Evolutionary conservation across 2,329 filamentous ascomycete genomes (phyloP).

Genomic region (Hortaea werneckii): DNA sequence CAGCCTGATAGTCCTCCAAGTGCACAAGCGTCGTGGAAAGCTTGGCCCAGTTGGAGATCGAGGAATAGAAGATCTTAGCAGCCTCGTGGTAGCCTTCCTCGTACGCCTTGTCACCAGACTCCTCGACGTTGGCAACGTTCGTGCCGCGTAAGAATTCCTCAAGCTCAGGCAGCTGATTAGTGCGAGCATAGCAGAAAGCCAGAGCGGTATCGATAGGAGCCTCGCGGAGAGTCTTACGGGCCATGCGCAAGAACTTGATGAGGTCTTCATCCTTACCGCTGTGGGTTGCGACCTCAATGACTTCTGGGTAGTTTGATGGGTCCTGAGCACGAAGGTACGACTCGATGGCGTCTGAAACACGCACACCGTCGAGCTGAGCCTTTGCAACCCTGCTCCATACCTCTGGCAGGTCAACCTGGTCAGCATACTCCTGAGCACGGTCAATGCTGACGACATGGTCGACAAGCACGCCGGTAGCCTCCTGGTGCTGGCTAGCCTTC

Average conservation of each 20-base stretch:
- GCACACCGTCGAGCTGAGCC: constrained; percentile 90
- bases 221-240: constrained; percentile 91
- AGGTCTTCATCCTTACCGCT: constrained; percentile 97
- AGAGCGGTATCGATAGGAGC: constrained; percentile 86
- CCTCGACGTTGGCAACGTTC: constrained; percentile 92
- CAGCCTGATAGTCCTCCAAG: constrained; percentile 90
- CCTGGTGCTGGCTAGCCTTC: constrained; percentile 83
- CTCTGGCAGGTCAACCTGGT: constrained; percentile 84
- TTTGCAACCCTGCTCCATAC: constrained; percentile 99
- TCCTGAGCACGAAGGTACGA: constrained; percentile 95
- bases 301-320: constrained; percentile 84
- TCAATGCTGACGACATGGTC: constrained; percentile 98
- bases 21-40: constrained; percentile 96
- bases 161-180: constrained; percentile 82
- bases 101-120: constrained; percentile 96
- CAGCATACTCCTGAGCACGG: constrained; percentile 87
- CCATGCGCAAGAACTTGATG: constrained; percentile 93
- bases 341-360: constrained; percentile 83
- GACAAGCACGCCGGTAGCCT: constrained; percentile 83
- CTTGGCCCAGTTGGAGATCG: constrained; percentile 99
- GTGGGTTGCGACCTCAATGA: constrained; percentile 89
- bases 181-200: constrained; percentile 85
- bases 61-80: constrained; percentile 96
- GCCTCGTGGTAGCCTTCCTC: constrained; percentile 89
- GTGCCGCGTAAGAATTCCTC: constrained; percentile 91